A percentile compares a stretch with the other conserved stretches of the same genome.
Conservation (phyloP, 2,329 filamentous ascomycete species). For the Pseudodiploospora longispora region DNA sequence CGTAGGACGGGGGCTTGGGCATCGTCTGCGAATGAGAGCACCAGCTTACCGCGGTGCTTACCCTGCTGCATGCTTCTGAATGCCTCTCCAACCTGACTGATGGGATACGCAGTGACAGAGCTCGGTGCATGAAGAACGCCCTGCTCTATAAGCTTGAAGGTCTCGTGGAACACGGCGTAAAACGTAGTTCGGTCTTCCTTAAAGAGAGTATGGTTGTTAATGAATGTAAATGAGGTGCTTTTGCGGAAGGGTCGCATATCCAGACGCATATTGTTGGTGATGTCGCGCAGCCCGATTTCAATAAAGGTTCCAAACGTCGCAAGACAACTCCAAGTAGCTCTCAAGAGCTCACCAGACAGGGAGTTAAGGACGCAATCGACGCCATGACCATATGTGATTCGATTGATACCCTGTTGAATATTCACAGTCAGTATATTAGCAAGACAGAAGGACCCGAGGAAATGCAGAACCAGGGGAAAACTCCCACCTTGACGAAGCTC, state of each 20-base stretch:
- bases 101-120: conserved; percentile 9
- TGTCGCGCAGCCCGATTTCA: conserved; percentile 31
- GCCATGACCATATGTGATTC: conserved; percentile 17
- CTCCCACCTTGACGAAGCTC: conserved; percentile 3
- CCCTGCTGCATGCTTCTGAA: conserved; percentile 13
- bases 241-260: neutral
- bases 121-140: conserved; percentile 2
- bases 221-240: neutral
- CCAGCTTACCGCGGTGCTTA: conserved; percentile 12
- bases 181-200: conserved; percentile 7
- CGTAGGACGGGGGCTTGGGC: conserved; percentile 8
- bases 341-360: conserved; percentile 5
- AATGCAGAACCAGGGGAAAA: no score
- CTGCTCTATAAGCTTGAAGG: conserved; percentile 5
- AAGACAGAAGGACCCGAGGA: no score
- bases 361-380: conserved; percentile 14
- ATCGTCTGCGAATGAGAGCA: neutral
- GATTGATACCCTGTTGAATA: neutral
- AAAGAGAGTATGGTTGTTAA: neutral
- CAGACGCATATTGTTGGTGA: conserved; percentile 10
- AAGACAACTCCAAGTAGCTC: conserved; percentile 13
- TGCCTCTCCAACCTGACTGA: conserved; percentile 13
- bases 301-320: conserved; percentile 29
- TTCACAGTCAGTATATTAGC: no score
- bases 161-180: conserved; percentile 3